phyloP scores from a whole-genome alignment of 2,329 filamentous ascomycete species.

The Talaromyces sp. region DNA sequence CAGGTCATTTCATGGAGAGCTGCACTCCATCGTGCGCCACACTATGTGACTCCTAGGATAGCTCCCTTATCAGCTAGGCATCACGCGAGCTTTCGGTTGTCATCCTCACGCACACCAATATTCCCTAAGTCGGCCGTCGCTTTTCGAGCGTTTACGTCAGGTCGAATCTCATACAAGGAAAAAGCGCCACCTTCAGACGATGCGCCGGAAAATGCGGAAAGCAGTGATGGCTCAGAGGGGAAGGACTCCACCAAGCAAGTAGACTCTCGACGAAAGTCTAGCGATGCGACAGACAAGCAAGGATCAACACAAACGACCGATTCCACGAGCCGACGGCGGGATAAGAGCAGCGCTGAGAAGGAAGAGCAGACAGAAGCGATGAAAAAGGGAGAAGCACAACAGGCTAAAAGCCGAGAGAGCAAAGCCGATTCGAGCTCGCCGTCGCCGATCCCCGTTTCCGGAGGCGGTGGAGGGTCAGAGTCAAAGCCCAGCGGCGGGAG shows the following conservation, averaged over 20 bases:
- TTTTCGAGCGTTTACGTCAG: conserved; percentile 45
- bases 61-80: conserved; percentile 32
- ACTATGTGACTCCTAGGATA: conserved; percentile 36
- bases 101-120: conserved; percentile 26
- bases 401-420: conserved; percentile 33
- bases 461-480: conserved; percentile 31
- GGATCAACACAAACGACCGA: conserved; percentile 33
- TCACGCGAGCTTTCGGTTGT: conserved; percentile 29
- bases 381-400: conserved; percentile 40
- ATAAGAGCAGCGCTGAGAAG: conserved; percentile 37
- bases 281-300: conserved; percentile 35
- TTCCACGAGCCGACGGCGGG: conserved; percentile 35
- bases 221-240: conserved; percentile 49
- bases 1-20: conserved; percentile 64
- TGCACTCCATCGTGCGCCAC: conserved; percentile 53
- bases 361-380: conserved; percentile 35
- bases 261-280: conserved; percentile 40
- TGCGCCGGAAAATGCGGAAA: conserved; percentile 38
- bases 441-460: conserved; percentile 39
- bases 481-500: conserved; percentile 54
- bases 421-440: conserved; percentile 53
- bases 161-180: conserved; percentile 54
- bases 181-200: conserved; percentile 48
- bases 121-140: conserved; percentile 27
- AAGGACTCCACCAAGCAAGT: conserved; percentile 37